Conservation (phyloP, 1,284 basidiomycete genomes). For the Moesziomyces sp. region DNA sequence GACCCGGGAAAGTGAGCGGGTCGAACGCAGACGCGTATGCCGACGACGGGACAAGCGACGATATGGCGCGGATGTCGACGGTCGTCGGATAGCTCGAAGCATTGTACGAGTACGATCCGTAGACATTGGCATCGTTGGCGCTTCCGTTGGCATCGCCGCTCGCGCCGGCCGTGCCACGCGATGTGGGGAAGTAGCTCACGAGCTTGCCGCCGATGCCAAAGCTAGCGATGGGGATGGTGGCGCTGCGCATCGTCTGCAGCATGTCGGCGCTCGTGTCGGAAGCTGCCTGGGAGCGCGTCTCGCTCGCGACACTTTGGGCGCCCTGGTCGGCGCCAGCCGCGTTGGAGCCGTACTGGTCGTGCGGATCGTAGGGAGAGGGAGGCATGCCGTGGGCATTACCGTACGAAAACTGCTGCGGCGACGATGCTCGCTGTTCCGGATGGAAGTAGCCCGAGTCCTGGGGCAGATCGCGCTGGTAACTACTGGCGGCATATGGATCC, state of each 20-base stretch:
- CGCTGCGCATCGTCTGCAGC: conserved; percentile 51
- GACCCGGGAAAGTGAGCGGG: conserved; percentile 59
- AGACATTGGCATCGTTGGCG: conserved; percentile 6
- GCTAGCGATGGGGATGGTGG: conserved; percentile 55
- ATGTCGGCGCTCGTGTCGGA: conserved; percentile 41
- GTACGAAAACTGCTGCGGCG: conserved; percentile 26
- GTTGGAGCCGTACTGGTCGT: conserved; percentile 24
- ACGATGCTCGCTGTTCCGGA: conserved; percentile 4
- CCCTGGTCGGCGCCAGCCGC: conserved; percentile 17
- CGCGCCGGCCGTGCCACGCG: conserved; percentile 8
- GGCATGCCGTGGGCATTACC: conserved; percentile 17
- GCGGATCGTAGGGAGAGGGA: conserved; percentile 29
- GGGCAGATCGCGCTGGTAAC: conserved; percentile 1
- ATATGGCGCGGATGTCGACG: conserved; percentile 46
- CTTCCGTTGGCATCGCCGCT: conserved; percentile 11
- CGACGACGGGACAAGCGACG: conserved; percentile 48
- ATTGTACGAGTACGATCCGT: conserved; percentile 47
- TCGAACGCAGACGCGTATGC: conserved; percentile 60
- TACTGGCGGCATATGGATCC: conserved; percentile 3
- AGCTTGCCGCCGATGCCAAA: conserved; percentile 66
- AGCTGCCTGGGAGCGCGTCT: conserved; percentile 19
- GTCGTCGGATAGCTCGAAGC: conserved; percentile 35
- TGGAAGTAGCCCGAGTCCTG: conserved; percentile 25
- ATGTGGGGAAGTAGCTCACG: conserved; percentile 58
- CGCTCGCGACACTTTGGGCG: conserved; percentile 15